Base-by-base conservation (phyloP, 805 yeast species). In the Sugiyamaella mastotermitis region DNA sequence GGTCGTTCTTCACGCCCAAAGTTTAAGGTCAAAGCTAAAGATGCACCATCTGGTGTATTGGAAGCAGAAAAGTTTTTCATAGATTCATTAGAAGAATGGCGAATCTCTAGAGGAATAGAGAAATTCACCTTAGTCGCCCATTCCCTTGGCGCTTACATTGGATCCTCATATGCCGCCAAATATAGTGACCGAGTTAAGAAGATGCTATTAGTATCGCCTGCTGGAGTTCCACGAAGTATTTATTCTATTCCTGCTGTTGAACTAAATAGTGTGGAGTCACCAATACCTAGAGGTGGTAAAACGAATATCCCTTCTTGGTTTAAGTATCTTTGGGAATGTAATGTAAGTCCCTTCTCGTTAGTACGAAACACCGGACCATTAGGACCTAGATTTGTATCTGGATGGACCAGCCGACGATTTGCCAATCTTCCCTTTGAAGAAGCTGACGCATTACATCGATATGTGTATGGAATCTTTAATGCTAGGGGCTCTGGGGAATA, bases 401-500 rank as follows among this genome's bases (percentile, higher is more conserved):
- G 86, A 16, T 92, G 97, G 97, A 76, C 94, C 3, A 69, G 76
- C 5, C 66, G 96, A 38, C 62, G 97, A 35, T 90, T 92, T 56
- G 74, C 86, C 16, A 68, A 71, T 29, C 62, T 84, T 28, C 46
- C 58, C 5, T 42, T 41, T 2, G 55, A 53, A 21, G 80, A 79
- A 51, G 60, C 69, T 16, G 58, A 60, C 16, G 64, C 74, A 4
- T 63, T 90, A 47, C 97, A 92, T 54, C 67, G 69, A 47, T 92
- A 92, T 57, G 67, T 90, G 0, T 88, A 90, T 59, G 74, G 79
- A 3, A 84, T 88, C 9, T 92, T 92, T 67, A 83, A 80, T 47
- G 80, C 84, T 5, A 74, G 69, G 3, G 98, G 98, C 0, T 83
- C 94, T 0, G 97, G 97, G 5, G 98, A 90, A 61, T 90, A 90